phyloP scores from a whole-genome alignment of 2,329 filamentous ascomycete genomes.

The Atkinsonella hypoxylon region DNA sequence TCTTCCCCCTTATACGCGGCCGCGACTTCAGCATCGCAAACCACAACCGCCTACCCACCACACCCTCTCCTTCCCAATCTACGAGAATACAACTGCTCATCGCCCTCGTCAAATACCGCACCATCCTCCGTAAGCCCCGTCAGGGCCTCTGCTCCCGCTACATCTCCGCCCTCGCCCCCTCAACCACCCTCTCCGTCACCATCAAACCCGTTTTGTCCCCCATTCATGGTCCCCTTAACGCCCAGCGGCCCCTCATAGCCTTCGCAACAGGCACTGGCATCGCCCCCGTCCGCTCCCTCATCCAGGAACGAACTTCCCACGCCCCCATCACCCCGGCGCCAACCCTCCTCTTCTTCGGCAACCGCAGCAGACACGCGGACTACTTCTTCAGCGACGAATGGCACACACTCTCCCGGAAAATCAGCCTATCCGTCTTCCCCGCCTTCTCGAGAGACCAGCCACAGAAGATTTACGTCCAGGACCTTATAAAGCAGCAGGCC shows the following conservation, averaged over 20 bases:
- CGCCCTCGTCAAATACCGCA: constrained; percentile 84
- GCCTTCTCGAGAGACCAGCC: constrained; percentile 37
- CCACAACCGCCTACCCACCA: constrained; percentile 33
- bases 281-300: constrained; percentile 69
- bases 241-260: constrained; percentile 52
- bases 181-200: constrained; percentile 48
- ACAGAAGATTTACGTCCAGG: constrained; percentile 44
- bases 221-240: constrained; percentile 26
- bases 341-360: constrained; percentile 69
- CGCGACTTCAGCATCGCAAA: constrained; percentile 89
- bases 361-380: constrained; percentile 61
- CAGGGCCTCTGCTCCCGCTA: constrained; percentile 88
- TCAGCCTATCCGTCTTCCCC: constrained; percentile 22
- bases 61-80: constrained; percentile 15
- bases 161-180: constrained; percentile 50
- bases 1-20: constrained; percentile 75
- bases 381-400: constrained; percentile 78
- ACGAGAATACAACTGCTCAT: constrained; percentile 56
- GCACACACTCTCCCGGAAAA: constrained; percentile 22
- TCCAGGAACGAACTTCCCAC: constrained; percentile 54
- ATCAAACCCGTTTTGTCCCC: constrained; percentile 35
- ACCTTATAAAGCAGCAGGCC: constrained; percentile 35
- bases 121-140: constrained; percentile 71
- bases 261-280: constrained; percentile 80
- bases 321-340: constrained; percentile 16